Percentiles rank a stretch among this genome's conserved stretches.
Conservation (phyloP, 2,329 filamentous ascomycete species). For the Monilinia laxa region DNA sequence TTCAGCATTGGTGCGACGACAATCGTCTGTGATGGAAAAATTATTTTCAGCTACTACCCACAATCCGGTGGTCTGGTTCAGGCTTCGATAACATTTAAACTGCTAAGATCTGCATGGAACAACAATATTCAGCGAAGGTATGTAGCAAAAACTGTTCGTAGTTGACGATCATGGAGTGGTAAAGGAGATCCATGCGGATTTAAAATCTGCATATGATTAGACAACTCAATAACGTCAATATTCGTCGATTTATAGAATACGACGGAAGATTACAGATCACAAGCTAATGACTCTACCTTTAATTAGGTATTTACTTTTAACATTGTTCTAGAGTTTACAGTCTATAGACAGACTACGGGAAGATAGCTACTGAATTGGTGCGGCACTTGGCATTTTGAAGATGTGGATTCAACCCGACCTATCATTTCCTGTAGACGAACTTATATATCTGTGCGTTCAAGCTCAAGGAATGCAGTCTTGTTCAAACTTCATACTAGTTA, state of each 20-base stretch:
- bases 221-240: neutral
- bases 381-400: neutral
- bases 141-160: constrained; percentile 30
- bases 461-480: neutral
- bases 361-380: neutral
- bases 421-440: neutral
- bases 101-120: constrained; percentile 19
- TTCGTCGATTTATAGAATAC: neutral
- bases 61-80: constrained; percentile 33
- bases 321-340: neutral
- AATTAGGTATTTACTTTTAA: neutral
- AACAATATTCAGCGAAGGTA: constrained; percentile 7
- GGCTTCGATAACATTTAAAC: neutral
- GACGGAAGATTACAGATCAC: neutral
- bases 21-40: neutral
- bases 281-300: neutral
- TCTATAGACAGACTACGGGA: neutral
- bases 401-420: neutral
- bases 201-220: neutral
- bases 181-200: constrained; percentile 1
- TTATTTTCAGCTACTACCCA: neutral
- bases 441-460: neutral
- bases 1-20: neutral
- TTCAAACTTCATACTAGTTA: too few relatives aligned
- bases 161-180: constrained; percentile 29